Base-by-base conservation (phyloP, 768 basidiomycete species). In the Mycena albidolilacea region DNA sequence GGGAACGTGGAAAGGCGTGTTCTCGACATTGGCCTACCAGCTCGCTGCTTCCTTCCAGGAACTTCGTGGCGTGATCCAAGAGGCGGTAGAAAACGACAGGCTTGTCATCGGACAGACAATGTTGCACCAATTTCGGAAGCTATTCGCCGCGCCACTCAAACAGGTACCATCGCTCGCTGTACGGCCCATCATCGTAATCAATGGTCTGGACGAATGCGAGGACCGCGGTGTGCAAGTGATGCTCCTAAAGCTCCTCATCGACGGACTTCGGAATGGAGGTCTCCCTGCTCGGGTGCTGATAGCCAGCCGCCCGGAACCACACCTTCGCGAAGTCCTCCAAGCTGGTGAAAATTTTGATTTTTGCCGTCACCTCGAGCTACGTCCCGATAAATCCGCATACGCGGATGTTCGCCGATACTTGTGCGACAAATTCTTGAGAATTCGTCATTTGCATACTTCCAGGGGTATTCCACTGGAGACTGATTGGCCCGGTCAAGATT, bases 11-110 rank as follows among this genome's bases (percentile, higher is more conserved):
- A 75, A 66, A 38, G 70, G 74, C 21, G 65, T 83, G 2, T 52
- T 82, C 6, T 75, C 82, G 2, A 82, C 82, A 0, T 39, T 84
- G 8, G 76, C 79, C 2, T 78, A 67, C 8, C 81, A 83, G 23
- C 71, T 84, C 9, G 73, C 75, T 1, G 41, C 46, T 15, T 48
- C 67, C 0, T 61, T 72, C 43, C 54, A 72, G 4, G 67, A 55
- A 11, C 38, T 76, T 1, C 58, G 55, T 10, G 44, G 9, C 11
- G 15, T 19, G 14, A 69, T 80, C 10, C 71, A 70, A 30, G n/a
- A 65, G 14, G 64, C 41, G 1, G 41, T 79, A 9, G 60, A 74
- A 15, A 30, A 38, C 3, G 76, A 77, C 48, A 76, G 64, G n/a
- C 59, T 70, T 1, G 65, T 80, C 14, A 23, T 77, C 14, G 37